A percentile compares a stretch with the other conserved stretches of the same genome.
Conservation (phyloP, 305 asterid species). For the Petunia hybrid region DNA sequence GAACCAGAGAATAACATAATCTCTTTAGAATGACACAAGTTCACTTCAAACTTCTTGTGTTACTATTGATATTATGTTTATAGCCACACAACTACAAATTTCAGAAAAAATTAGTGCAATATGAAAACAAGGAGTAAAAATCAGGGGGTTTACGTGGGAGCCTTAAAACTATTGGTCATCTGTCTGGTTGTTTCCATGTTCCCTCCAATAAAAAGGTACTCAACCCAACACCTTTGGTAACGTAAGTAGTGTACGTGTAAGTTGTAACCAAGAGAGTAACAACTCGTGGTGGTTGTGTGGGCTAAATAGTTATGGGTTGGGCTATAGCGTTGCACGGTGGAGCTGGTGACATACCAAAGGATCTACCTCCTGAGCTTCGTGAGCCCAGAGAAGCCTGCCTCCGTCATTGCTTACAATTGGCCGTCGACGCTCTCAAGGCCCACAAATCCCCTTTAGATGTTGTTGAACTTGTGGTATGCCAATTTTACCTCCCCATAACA, state of each 20-base stretch:
- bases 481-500: not conserved
- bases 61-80: no score
- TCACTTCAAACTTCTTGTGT: no score
- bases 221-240: not conserved
- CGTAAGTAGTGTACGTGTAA: not conserved
- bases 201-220: conserved; percentile 21
- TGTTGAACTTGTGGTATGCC: conserved; percentile 81
- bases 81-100: no score
- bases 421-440: conserved; percentile 72
- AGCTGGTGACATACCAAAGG: conserved; percentile 79
- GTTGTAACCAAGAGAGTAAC: not conserved
- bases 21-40: no score
- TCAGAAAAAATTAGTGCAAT: no score
- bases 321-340: conserved; percentile 96
- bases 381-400: conserved; percentile 73
- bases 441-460: conserved; percentile 83
- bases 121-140: no score
- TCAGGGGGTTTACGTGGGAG: no score
- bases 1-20: no score
- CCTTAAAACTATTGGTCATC: not conserved
- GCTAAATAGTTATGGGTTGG: conserved; percentile 76
- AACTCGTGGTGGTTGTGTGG: not conserved
- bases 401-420: conserved; percentile 73
- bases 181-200: not conserved
- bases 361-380: conserved; percentile 66